Conservation (phyloP, 495 filamentous ascomycete genomes). For the Chlorociboria aeruginascens region DNA sequence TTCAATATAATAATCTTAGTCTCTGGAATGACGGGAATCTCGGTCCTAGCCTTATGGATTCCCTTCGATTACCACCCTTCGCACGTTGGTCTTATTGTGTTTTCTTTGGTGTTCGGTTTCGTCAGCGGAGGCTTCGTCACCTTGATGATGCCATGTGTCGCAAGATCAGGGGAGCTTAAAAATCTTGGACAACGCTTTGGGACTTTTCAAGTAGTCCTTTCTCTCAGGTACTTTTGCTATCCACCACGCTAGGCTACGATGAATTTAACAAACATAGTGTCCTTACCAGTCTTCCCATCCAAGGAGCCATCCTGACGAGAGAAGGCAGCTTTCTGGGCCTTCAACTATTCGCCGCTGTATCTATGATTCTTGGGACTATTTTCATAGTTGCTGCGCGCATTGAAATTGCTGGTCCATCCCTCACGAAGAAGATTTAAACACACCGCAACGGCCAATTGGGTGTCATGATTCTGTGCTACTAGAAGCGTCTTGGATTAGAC, state of each 20-base stretch:
- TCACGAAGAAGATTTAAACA: no score
- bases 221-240: slow-evolving; percentile 13
- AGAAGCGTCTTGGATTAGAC: no score
- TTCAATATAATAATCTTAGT: slow-evolving; percentile 15
- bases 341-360: slow-evolving; percentile 3
- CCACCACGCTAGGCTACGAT: background rate
- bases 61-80: slow-evolving; percentile 2
- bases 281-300: slow-evolving; percentile 23
- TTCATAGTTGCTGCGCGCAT: background rate
- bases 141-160: slow-evolving; percentile 25
- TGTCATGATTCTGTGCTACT: no score
- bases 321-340: slow-evolving; percentile 3
- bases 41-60: slow-evolving; percentile 23
- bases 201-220: slow-evolving; percentile 21
- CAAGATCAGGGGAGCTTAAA: slow-evolving; percentile 19
- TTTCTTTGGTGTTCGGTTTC: slow-evolving; percentile 24
- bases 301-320: slow-evolving; percentile 20
- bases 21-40: slow-evolving; percentile 16
- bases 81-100: slow-evolving; percentile 23
- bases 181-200: slow-evolving; percentile 24
- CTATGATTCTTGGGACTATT: background rate
- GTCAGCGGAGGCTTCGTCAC: slow-evolving; percentile 24
- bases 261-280: slow-evolving; percentile 10
- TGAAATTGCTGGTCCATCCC: background rate
- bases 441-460: no score